These are phyloP conservation scores for Ciborinia camelliae DNA, from an alignment of 2,329 filamentous ascomycete species.

Conservation along the genomic window DNA sequence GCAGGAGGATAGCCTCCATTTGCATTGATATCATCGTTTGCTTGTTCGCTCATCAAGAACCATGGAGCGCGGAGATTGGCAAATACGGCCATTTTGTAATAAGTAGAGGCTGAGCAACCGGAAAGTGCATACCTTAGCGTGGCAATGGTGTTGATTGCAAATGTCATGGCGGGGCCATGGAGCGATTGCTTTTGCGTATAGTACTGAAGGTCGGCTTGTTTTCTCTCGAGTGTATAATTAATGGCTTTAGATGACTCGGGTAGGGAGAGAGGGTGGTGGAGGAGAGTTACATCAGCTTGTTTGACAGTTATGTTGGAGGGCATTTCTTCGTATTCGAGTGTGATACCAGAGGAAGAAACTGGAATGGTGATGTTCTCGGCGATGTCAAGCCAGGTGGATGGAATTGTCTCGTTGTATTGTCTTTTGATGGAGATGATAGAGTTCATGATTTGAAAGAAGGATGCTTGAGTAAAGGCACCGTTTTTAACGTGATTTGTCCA, in stretches of 20 bases:
- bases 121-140: conserved; percentile 63
- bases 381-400: conserved; percentile 56
- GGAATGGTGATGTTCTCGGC: conserved; percentile 53
- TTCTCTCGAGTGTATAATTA: conserved; percentile 5
- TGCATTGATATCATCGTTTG: conserved; percentile 54
- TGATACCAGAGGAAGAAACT: conserved; percentile 54
- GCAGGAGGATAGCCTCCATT: conserved; percentile 67
- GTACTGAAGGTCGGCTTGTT: conserved; percentile 18
- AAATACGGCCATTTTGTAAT: conserved; percentile 58
- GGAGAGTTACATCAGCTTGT: conserved; percentile 26
- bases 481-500: conserved; percentile 43
- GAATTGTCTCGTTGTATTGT: conserved; percentile 34
- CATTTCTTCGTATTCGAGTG: conserved; percentile 35
- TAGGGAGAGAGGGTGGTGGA: conserved; percentile 20
- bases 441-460: conserved; percentile 40
- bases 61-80: conserved; percentile 65
- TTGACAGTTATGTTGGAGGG: conserved; percentile 23
- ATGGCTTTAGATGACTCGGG: background rate
- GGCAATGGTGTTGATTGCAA: conserved; percentile 64
- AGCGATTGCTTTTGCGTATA: conserved; percentile 34
- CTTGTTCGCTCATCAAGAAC: conserved; percentile 68
- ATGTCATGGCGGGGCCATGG: conserved; percentile 71
- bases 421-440: conserved; percentile 40
- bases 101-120: conserved; percentile 66
- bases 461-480: conserved; percentile 57